Evolutionary conservation across 2,329 filamentous ascomycete genomes (phyloP).

Genomic region (Pyrenophora graminea): DNA sequence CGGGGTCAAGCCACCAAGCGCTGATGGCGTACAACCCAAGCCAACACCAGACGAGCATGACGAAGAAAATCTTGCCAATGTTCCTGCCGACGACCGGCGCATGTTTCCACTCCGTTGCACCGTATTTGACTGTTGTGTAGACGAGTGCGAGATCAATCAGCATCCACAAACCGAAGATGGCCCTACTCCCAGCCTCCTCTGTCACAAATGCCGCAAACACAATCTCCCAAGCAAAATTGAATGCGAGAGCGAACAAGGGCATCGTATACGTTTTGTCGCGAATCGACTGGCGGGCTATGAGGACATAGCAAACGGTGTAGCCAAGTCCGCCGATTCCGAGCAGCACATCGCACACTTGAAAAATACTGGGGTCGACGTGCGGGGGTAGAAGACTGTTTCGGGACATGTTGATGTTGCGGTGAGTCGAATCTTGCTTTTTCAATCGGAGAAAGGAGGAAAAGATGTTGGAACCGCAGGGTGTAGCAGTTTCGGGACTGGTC

Average conservation of each 20-base stretch:
- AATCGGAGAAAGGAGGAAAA: too few relatives aligned
- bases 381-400: constrained; percentile 16
- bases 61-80: constrained; percentile 45
- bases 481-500: too few relatives aligned
- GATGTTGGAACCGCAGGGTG: too few relatives aligned
- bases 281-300: constrained; percentile 55
- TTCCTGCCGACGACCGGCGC: constrained; percentile 50
- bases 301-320: constrained; percentile 47
- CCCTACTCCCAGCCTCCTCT: constrained; percentile 50
- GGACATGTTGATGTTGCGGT: neutral
- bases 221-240: constrained; percentile 60
- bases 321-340: constrained; percentile 21
- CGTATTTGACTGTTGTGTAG: constrained; percentile 53
- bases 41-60: constrained; percentile 46
- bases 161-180: constrained; percentile 56
- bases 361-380: constrained; percentile 21
- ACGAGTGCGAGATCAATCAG: constrained; percentile 56
- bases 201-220: constrained; percentile 56
- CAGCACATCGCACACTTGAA: constrained; percentile 14
- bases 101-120: constrained; percentile 51
- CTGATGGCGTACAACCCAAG: constrained; percentile 51
- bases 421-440: too few relatives aligned
- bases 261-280: constrained; percentile 56
- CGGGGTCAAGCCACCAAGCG: constrained; percentile 53
- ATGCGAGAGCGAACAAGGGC: constrained; percentile 54